Conservation (phyloP, 441 rosid species). For the Euphorbia schlechtendalii region DNA sequence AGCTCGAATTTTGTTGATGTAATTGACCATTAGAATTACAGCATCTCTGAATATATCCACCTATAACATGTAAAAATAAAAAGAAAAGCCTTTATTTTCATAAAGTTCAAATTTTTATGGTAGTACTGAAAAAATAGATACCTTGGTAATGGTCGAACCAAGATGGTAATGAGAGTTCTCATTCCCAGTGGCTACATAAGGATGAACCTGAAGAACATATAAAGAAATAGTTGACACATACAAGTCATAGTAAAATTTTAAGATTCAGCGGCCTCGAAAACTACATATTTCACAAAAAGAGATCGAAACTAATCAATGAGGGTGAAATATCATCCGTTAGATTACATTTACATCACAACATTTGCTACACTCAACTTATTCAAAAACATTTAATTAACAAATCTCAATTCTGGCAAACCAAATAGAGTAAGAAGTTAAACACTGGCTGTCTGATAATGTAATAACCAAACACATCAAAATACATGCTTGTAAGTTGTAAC, state of each 20-base stretch:
- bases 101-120: neutral
- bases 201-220: conserved; percentile 62
- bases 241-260: neutral
- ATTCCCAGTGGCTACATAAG: conserved; percentile 96
- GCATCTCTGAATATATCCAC: conserved; percentile 98
- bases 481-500: neutral
- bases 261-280: neutral
- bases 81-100: neutral
- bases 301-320: neutral
- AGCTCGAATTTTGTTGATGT: conserved; percentile 73
- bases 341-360: no score
- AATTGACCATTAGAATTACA: conserved; percentile 84
- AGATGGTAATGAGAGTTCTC: conserved; percentile 99
- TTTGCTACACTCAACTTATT: no score
- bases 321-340: neutral
- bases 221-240: neutral
- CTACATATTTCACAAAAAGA: neutral
- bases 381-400: no score
- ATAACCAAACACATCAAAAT: neutral
- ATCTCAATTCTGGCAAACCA: neutral
- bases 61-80: conserved; percentile 33
- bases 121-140: conserved; percentile 19
- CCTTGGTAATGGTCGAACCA: conserved; percentile 98
- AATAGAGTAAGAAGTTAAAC: neutral
- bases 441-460: neutral